Percentiles rank a stretch among this genome's conserved stretches.
Evolutionary conservation across 2,329 filamentous ascomycete genomes (phyloP).

Genomic region (Aspergillus sp.): DNA sequence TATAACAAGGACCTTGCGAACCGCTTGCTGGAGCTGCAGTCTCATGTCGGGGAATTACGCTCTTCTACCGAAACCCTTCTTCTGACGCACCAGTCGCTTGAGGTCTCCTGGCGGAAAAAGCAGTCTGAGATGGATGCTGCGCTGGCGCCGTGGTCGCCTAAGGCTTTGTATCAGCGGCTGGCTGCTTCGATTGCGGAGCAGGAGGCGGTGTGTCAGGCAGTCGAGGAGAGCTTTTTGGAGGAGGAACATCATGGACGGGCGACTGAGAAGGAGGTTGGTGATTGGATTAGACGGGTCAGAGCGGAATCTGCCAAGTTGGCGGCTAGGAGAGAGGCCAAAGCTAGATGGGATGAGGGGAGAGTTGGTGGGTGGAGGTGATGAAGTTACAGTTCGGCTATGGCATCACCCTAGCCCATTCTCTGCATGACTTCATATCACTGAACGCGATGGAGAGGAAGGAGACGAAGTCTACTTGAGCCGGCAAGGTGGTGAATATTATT

Average conservation of each 20-base stretch:
- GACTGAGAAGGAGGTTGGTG: slow-evolving; percentile 77
- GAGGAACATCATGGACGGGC: slow-evolving; percentile 56
- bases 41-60: slow-evolving; percentile 57
- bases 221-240: slow-evolving; percentile 93
- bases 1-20: slow-evolving; percentile 71
- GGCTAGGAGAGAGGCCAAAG: slow-evolving; percentile 80
- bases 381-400: neutral
- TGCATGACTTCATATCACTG: neutral
- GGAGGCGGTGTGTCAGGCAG: slow-evolving; percentile 73
- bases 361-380: slow-evolving; percentile 88
- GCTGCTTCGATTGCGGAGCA: slow-evolving; percentile 78
- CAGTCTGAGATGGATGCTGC: slow-evolving; percentile 86
- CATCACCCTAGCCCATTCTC: neutral
- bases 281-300: slow-evolving; percentile 81
- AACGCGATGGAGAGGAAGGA: neutral
- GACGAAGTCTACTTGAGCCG: too few species aligned
- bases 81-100: slow-evolving; percentile 78
- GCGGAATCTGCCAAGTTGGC: slow-evolving; percentile 79
- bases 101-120: slow-evolving; percentile 88
- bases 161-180: slow-evolving; percentile 80
- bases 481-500: too few species aligned
- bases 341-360: slow-evolving; percentile 92
- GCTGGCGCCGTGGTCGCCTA: slow-evolving; percentile 80
- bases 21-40: slow-evolving; percentile 45
- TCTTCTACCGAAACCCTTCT: slow-evolving; percentile 76